Base-by-base conservation (phyloP, 768 basidiomycete genomes). In the Termitomyces bulborhizus region DNA sequence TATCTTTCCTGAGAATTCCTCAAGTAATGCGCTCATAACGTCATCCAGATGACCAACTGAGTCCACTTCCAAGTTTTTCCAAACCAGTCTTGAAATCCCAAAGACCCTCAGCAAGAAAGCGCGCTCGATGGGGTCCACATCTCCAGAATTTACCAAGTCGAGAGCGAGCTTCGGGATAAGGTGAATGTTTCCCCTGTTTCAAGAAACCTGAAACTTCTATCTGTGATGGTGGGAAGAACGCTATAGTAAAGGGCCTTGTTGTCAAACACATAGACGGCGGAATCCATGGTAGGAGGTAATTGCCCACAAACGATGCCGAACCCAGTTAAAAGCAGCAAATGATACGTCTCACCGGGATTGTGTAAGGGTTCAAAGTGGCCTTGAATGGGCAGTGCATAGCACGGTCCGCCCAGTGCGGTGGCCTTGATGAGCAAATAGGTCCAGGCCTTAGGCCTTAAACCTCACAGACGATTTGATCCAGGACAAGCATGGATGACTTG, bases 121-220 rank as follows among this genome's bases (percentile, higher is more conserved):
- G 24, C 13, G 24, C 42, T 15, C 42, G 42, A 43, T 26, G 42
- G 26, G 21, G 24, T 26, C 42, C 42, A 24, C 42, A 43, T 26
- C 42, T 43, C 42, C 42, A 43, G 42, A 43, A 43, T 24, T 43
- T 26, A 21, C 43, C 42, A 18, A 45, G 24, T 7, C 18, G 32
- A 24, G 52, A 45, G 13, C 43, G 52, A 36, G 52, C 31, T 46
- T 53, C 32, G 3, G 32, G 52, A n/a, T 53, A 53, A 4, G 32
- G 43, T 7, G 21, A 53, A 16, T 26, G 18, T 32, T 24, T 29
- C n/a, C 43, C 52, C 16, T n/a, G 15, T n/a, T 45, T 31, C 34
- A 53, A 6, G 45, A 45, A 36, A 34, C 44, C 32, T 34, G 52
- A 53, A 27, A 53, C 52, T 29, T 53, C 52, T 18, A 53, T 37